Base-by-base conservation (phyloP, 106 monocot species). In the Allium cepa region DNA sequence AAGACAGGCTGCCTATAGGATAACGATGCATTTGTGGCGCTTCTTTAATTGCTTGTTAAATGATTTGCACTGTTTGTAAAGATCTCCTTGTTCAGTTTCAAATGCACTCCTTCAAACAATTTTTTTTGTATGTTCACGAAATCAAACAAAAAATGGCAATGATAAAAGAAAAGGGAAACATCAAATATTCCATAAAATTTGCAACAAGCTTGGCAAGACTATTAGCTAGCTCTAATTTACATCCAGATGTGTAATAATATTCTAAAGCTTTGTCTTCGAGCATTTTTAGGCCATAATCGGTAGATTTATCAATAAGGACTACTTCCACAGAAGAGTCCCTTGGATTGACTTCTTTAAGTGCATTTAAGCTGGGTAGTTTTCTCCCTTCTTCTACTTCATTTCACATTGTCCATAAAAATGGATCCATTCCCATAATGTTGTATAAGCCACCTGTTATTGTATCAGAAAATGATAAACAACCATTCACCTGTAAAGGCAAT, bases 401-500 rank as follows among this genome's bases (percentile, higher is more conserved):
- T 69, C 91, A 92, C 91, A 87, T 80, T 2, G 72, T 77, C 87
- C 91, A 92, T 52, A 87, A 51, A 69, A 84, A 69, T 15, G 84
- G 84, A 71, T 84, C 82, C 77, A 87, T 82, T 47, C 84, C 87
- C 75, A 87, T 11, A 53, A 92, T 82, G 68, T 82, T 84, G 50
- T 87, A 87, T 69, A 92, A 87, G 9, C 84, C 91, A 71, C 78
- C 67, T 11, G 56, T 71, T 63, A 92, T 71, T 63, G 78, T 87
- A 76, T 87, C 91, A 55, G 77, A 77, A 73, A 50, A 91, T 55
- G 84, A 84, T 60, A 91, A 65, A 74, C 79, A 84, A 36, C 91
- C 91, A 71, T 79, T 87, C 11, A 87, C 91, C 91, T 91, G 22
- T 1, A 22, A 22, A 22, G 22, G 22, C 1, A 22, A 22, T 22